Base-by-base conservation (phyloP, 768 basidiomycete genomes). In the Mycena chlorophos region DNA sequence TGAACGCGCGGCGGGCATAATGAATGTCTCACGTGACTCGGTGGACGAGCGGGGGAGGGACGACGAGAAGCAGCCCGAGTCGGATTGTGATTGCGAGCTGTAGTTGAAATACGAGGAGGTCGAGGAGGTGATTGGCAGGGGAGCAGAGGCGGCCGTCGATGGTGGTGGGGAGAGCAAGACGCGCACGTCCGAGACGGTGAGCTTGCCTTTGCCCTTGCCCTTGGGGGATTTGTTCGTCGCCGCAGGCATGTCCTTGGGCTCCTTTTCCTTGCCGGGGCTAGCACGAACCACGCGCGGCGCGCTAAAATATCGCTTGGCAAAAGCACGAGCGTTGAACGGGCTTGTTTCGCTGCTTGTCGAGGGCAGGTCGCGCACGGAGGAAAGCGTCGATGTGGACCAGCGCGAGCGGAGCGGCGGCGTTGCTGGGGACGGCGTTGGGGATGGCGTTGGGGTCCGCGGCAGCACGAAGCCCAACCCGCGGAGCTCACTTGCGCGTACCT, bases 61-160 rank as follows among this genome's bases (percentile, higher is more conserved):
- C 26, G 45, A 42, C 22, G 45, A 46, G 23, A 25, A 4, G 26
- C 45, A 46, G 45, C 45, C 45, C 45, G 45, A 46, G 45, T 46
- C 45, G 45, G 45, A 46, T 27, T 23, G 20, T 5, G 45, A 46
- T 8, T 20, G 40, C 40, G 10, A 19, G 31, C 10, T 8, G 31
- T 8, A 17, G 31, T 8, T 8, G 31, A 8, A 17, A 34, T 34
- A 34, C 31, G 17, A 17, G 31, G 31, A 34, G 31, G 31, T 8
- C 31, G 31, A 17, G 31, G 31, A 34, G 31, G 31, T 17, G 31
- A 34, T 8, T 8, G 31, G 31, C 10, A 34, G 10, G 31, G 31
- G 31, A 34, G 17, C 17, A 8, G 31, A 17, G 31, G 17, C 10
- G 17, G 31, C 17, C 40, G 22, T 6, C 23, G 26, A 5, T 14